Evolutionary conservation across 1,284 basidiomycete genomes (phyloP).

Genomic region (Trichosporon coremiiforme): DNA sequence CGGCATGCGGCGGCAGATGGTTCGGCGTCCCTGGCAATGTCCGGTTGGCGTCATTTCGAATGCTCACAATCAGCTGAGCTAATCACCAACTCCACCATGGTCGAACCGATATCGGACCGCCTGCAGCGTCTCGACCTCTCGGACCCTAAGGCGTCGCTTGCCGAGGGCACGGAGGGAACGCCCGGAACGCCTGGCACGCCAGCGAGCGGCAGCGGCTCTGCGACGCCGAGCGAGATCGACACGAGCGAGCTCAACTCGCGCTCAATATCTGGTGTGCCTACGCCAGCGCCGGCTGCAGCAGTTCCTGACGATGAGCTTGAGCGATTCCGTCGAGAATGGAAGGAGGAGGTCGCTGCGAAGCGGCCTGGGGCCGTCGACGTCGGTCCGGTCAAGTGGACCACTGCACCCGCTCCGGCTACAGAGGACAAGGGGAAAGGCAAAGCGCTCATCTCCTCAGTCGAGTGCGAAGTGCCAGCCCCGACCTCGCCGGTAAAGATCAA

Average conservation of each 20-base stretch:
- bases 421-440: constrained; percentile 19
- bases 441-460: neutral
- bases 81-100: constrained; percentile 11
- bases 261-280: neutral
- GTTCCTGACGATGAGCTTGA: constrained; percentile 62
- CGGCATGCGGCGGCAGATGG: constrained; percentile 2
- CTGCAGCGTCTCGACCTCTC: neutral
- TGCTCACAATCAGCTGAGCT: neutral
- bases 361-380: constrained; percentile 23
- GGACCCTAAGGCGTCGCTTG: neutral
- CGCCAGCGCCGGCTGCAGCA: constrained; percentile 12
- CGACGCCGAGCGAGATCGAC: constrained; percentile 12
- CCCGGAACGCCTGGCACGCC: neutral
- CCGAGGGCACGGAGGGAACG: neutral
- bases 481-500: neutral
- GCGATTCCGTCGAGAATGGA: constrained; percentile 73
- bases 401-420: neutral
- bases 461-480: constrained; percentile 5
- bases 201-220: neutral
- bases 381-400: constrained; percentile 25
- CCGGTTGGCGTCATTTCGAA: constrained; percentile 11
- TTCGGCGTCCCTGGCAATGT: neutral
- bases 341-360: constrained; percentile 61
- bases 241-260: neutral
- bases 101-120: constrained; percentile 18